Base-by-base conservation (phyloP, 192 early-diverging fungal genomes). In the Backusella tarrabulga region DNA sequence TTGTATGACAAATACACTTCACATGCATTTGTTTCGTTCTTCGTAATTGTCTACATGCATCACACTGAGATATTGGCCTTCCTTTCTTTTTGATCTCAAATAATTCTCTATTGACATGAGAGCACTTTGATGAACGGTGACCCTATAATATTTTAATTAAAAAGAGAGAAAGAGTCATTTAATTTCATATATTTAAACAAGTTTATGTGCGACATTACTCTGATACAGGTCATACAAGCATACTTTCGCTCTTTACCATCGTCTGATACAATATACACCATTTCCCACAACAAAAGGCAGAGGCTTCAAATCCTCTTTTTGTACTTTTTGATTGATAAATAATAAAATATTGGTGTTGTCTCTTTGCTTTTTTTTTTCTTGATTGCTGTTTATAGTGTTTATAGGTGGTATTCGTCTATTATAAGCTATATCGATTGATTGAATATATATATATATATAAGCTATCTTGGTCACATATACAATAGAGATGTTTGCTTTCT, bases 41-140 rank as follows among this genome's bases (percentile, higher is more conserved):
- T 72, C 92, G 85, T 19, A 91, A 75, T 68, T 90, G 85, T 34
- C 90, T 86, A 73, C 92, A 93, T 67, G 83, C 84, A 68, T 78
- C 67, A 77, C 92, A 93, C 71, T 93, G 91, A 14, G 90, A 89
- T 36, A 88, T 82, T 1, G 92, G 92, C 17, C 92, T 87, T 9
- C 92, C 92, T 77, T 93, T 93, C 81, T 86, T 90, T 34, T 88
- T 81, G n/a, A 93, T 87, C 68, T 88, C 87, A 38, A 87, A 84
- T 35, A 93, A 80, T 60, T 85, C 80, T 46, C 92, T 87, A 68
- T 88, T 86, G 7, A 79, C 73, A 82, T 76, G 82, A 66, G 66
- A 71, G 68, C 82, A 83, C 14, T 68, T 54, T 44, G 82, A 76
- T 5, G 82, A 83, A 5, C 82, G 75, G 50, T 83, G 82, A 36